Conservation (phyloP, 2,329 filamentous ascomycete genomes). For the Triangularia setosa region DNA sequence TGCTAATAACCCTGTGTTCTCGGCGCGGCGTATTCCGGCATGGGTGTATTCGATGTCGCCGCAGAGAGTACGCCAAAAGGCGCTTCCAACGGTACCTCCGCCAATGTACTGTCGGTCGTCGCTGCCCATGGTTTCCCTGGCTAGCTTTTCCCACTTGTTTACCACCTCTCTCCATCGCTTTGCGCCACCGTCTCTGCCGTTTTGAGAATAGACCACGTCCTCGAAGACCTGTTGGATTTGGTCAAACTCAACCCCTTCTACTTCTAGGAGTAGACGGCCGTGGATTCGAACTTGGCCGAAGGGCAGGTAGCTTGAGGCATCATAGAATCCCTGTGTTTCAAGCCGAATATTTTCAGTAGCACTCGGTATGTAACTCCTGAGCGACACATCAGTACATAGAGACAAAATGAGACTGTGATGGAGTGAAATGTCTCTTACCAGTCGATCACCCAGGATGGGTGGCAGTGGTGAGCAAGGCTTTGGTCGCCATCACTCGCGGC, state of each 20-base stretch:
- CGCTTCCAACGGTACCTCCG: neutral
- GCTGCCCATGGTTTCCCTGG: neutral
- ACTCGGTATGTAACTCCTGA: neutral
- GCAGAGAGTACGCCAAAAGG: neutral
- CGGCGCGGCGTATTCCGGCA: neutral
- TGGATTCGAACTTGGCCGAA: neutral
- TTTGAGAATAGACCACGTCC: neutral
- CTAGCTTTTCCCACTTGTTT: neutral
- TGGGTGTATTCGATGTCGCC: neutral
- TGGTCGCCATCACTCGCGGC: neutral
- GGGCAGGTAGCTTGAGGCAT: neutral
- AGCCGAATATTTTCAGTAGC: neutral
- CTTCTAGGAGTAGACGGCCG: neutral
- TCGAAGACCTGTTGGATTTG: neutral
- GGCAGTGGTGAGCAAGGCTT: neutral
- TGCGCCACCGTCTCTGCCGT: neutral
- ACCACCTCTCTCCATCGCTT: neutral
- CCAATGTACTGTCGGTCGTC: neutral
- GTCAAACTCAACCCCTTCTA: neutral
- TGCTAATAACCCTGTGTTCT: neutral
- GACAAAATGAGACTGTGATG: neutral
- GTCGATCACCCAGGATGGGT: neutral
- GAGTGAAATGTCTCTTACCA: neutral
- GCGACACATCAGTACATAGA: neutral
- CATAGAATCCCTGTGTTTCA: neutral